These are phyloP conservation scores for Phyllostachys edulis DNA, from an alignment of 176 grass and related monocot genomes.

Conservation along the genomic window DNA sequence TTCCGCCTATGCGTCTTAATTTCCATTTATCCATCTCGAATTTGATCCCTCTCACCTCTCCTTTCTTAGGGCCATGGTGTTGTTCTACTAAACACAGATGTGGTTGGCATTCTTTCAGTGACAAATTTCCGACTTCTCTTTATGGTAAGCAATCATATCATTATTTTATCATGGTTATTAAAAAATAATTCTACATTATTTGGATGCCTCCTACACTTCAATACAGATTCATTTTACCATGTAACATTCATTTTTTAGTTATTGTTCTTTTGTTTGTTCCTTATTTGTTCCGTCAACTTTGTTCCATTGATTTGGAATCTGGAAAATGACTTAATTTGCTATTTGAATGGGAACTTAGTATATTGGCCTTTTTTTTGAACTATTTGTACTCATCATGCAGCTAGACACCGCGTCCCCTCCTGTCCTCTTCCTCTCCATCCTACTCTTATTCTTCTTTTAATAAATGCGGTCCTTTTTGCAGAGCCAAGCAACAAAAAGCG, in stretches of 20 bases:
- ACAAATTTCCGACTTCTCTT: constrained; percentile 91
- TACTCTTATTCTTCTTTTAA: constrained; percentile 21
- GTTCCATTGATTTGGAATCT: constrained; percentile 17
- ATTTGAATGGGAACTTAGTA: background rate
- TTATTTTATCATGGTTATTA: background rate
- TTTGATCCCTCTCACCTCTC: constrained; percentile 6
- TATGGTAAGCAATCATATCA: constrained; percentile 57
- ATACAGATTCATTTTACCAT: constrained; percentile 1
- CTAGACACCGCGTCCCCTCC: background rate
- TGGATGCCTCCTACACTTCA: background rate
- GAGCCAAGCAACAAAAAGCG: constrained; percentile 64
- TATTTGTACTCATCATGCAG: constrained; percentile 3
- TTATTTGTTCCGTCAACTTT: background rate
- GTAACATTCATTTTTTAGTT: background rate
- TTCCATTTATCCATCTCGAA: background rate
- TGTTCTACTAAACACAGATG: constrained; percentile 64
- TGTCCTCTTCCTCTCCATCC: background rate
- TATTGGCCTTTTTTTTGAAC: background rate
- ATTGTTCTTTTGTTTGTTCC: background rate
- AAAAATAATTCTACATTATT: background rate
- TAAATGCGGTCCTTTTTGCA: constrained; percentile 33
- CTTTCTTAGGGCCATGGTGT: constrained; percentile 59
- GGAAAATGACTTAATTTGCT: background rate
- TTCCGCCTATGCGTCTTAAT: background rate
- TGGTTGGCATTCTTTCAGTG: constrained; percentile 67